Evolutionary conservation across 495 filamentous ascomycete genomes (phyloP).

Genomic region (Schizothecium vesticola): DNA sequence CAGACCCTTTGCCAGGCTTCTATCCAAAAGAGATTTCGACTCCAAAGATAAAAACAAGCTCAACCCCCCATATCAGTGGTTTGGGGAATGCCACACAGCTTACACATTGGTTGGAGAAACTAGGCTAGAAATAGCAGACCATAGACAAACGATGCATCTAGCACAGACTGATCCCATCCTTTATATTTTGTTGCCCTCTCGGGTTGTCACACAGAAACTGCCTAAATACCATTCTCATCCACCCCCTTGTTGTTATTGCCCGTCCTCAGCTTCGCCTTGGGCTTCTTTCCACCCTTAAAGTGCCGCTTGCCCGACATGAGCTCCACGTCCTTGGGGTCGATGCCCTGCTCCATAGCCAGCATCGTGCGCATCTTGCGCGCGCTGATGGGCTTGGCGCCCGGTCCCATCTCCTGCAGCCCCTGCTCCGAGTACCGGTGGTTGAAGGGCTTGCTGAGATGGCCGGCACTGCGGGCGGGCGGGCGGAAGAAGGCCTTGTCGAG

Average conservation of each 20-base stretch:
- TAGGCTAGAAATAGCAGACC: neutral
- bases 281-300: constrained; percentile 71
- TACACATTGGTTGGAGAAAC: neutral
- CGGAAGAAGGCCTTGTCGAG: constrained; percentile 88
- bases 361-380: constrained; percentile 81
- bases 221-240: neutral
- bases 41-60: neutral
- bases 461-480: constrained; percentile 51
- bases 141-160: neutral
- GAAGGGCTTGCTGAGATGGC: constrained; percentile 76
- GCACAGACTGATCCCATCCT: neutral
- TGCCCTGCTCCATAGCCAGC: constrained; percentile 75
- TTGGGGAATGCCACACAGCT: neutral
- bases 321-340: constrained; percentile 78
- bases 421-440: constrained; percentile 82
- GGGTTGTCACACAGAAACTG: neutral
- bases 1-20: too few relatives aligned
- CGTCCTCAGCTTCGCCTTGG: constrained; percentile 45
- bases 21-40: too few relatives aligned
- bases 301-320: constrained; percentile 79
- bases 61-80: neutral
- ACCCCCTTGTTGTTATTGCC: constrained; percentile 11
- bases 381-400: constrained; percentile 59
- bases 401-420: constrained; percentile 41
- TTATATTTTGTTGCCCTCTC: neutral